A percentile compares a stretch with the other conserved stretches of the same genome.
Evolutionary conservation across 805 yeast species (phyloP).

Genomic region (Debaryomyces tyrocola): DNA sequence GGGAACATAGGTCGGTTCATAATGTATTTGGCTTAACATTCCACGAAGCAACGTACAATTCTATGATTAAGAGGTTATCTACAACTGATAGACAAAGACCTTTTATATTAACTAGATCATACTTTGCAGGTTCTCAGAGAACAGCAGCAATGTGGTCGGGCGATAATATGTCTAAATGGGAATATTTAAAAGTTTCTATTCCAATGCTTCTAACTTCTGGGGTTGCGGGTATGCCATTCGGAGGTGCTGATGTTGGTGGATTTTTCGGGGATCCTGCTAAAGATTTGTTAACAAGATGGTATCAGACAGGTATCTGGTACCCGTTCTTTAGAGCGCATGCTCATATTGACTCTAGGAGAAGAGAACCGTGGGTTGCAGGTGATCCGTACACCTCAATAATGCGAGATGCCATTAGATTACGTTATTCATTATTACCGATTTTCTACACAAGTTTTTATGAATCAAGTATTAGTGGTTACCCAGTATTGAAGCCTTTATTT

Average conservation of each 20-base stretch:
- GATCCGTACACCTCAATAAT: slow-evolving; percentile 70
- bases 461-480: slow-evolving; percentile 59
- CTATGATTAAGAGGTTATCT: slow-evolving; percentile 53
- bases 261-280: slow-evolving; percentile 86
- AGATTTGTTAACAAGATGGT: slow-evolving; percentile 89
- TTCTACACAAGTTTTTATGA: slow-evolving; percentile 77
- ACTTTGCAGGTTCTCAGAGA: slow-evolving; percentile 88
- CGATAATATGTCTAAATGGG: slow-evolving; percentile 94
- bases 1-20: slow-evolving; percentile 92
- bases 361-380: slow-evolving; percentile 89
- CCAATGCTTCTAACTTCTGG: slow-evolving; percentile 88
- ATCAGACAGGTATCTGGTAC: slow-evolving; percentile 92
- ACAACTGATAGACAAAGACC: slow-evolving; percentile 62
- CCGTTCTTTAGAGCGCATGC: slow-evolving; percentile 98
- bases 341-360: slow-evolving; percentile 86
- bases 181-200: slow-evolving; percentile 70
- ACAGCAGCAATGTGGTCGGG: slow-evolving; percentile 98
- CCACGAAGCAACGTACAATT: slow-evolving; percentile 76
- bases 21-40: slow-evolving; percentile 78
- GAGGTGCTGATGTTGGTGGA: slow-evolving; percentile 97
- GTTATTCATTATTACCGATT: slow-evolving; percentile 77
- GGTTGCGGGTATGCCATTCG: slow-evolving; percentile 83
- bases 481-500: slow-evolving; percentile 69
- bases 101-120: slow-evolving; percentile 82
- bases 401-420: slow-evolving; percentile 65